Evolutionary conservation across 768 basidiomycete species (phyloP).

Genomic region (Boletus pseudo-olivaceus): DNA sequence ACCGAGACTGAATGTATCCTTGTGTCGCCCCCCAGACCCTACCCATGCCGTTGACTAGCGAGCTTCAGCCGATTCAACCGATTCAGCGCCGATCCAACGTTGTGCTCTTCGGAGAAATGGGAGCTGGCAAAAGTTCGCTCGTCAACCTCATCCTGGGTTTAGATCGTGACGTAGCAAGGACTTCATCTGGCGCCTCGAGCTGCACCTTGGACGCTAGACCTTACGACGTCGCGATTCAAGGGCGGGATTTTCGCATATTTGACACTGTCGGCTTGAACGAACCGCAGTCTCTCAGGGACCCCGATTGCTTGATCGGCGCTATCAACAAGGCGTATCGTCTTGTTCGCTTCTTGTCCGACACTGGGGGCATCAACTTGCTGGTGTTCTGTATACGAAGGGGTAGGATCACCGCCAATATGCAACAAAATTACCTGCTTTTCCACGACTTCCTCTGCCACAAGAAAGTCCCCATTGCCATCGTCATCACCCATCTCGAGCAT

Average conservation of each 20-base stretch:
- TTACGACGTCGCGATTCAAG: slow-evolving; percentile 24
- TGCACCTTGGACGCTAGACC: slow-evolving; percentile 33
- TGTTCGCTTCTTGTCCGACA: slow-evolving; percentile 27
- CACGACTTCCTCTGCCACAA: slow-evolving; percentile 32
- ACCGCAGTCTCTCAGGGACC: slow-evolving; percentile 22
- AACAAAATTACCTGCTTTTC: slow-evolving; percentile 33
- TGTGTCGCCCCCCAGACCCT: not conserved
- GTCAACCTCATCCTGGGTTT: slow-evolving; percentile 38
- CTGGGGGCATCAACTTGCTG: slow-evolving; percentile 39
- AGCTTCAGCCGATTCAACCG: slow-evolving; percentile 3
- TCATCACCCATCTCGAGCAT: slow-evolving; percentile 35
- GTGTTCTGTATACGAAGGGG: slow-evolving; percentile 37
- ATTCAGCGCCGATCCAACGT: slow-evolving; percentile 20
- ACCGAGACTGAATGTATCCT: slow-evolving; percentile 4
- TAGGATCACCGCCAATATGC: slow-evolving; percentile 27
- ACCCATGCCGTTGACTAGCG: slow-evolving; percentile 4
- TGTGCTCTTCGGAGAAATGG: slow-evolving; percentile 30
- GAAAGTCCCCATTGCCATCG: slow-evolving; percentile 30
- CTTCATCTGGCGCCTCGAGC: slow-evolving; percentile 30
- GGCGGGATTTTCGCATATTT: slow-evolving; percentile 26
- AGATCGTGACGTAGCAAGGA: slow-evolving; percentile 22
- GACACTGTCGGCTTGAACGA: slow-evolving; percentile 36
- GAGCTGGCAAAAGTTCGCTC: slow-evolving; percentile 40
- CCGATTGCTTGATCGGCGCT: slow-evolving; percentile 25
- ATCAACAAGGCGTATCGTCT: slow-evolving; percentile 35